Conservation (phyloP, 2,329 filamentous ascomycete genomes). For the Amauroascus niger region DNA sequence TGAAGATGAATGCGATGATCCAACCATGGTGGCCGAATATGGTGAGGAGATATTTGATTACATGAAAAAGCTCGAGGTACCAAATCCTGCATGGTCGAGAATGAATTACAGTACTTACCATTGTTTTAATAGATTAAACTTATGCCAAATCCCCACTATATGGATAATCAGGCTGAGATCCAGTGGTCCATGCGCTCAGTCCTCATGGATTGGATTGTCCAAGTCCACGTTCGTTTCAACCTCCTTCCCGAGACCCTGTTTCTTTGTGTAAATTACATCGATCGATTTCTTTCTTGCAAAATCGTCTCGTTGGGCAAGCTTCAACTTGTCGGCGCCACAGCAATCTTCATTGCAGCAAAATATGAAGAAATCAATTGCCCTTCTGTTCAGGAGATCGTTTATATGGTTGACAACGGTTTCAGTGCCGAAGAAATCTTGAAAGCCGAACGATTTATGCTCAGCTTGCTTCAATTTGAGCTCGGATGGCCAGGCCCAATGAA, state of each 20-base stretch:
- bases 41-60: conserved; percentile 91
- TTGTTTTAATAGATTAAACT: conserved; percentile 52
- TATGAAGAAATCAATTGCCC: conserved; percentile 99
- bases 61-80: conserved; percentile 79
- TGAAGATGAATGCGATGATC: conserved; percentile 84
- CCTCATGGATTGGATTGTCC: conserved; percentile 94
- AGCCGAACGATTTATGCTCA: conserved; percentile 96
- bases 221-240: conserved; percentile 85
- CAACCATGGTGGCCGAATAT: conserved; percentile 96
- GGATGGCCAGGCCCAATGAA: conserved; percentile 99
- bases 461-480: conserved; percentile 88
- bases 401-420: conserved; percentile 95
- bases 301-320: conserved; percentile 90
- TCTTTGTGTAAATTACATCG: conserved; percentile 90
- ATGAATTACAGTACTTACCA: neutral
- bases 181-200: conserved; percentile 98
- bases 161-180: conserved; percentile 94
- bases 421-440: conserved; percentile 86
- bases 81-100: conserved; percentile 18
- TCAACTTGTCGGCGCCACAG: conserved; percentile 90
- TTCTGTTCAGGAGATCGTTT: conserved; percentile 88
- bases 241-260: conserved; percentile 92
- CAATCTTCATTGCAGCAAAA: conserved; percentile 90
- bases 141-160: conserved; percentile 85
- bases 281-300: conserved; percentile 90